Conservation (phyloP, 2,329 filamentous ascomycete genomes). For the Atkinsonella texensis region DNA sequence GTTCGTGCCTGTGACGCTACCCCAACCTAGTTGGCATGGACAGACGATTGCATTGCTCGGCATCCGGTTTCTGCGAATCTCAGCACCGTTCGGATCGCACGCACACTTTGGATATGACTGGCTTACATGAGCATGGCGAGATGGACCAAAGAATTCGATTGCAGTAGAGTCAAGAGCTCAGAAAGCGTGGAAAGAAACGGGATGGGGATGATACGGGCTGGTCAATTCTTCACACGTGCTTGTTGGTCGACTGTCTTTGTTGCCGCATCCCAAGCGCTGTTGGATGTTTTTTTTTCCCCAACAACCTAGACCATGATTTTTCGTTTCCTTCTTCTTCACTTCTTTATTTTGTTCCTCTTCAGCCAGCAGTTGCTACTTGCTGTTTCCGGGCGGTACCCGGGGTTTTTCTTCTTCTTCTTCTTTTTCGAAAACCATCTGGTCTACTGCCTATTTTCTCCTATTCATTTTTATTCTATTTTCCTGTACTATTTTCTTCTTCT, state of each 20-base stretch:
- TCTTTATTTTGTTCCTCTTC: neutral
- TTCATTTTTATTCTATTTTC: neutral
- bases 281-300: neutral
- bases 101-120: neutral
- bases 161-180: neutral
- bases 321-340: neutral
- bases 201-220: neutral
- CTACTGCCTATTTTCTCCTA: too few species aligned
- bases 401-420: too few species aligned
- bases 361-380: neutral
- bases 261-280: neutral
- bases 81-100: neutral
- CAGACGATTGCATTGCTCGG: neutral
- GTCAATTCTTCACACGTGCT: neutral
- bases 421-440: too few species aligned
- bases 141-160: neutral
- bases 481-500: constrained; percentile 5
- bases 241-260: neutral
- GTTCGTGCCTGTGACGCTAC: neutral
- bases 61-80: neutral
- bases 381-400: too few species aligned
- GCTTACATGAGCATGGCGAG: neutral
- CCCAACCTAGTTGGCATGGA: neutral
- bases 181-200: neutral
- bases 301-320: neutral